Evolutionary conservation across 2,329 filamentous ascomycete genomes (phyloP).

Genomic region (Juglanconis oblonga): DNA sequence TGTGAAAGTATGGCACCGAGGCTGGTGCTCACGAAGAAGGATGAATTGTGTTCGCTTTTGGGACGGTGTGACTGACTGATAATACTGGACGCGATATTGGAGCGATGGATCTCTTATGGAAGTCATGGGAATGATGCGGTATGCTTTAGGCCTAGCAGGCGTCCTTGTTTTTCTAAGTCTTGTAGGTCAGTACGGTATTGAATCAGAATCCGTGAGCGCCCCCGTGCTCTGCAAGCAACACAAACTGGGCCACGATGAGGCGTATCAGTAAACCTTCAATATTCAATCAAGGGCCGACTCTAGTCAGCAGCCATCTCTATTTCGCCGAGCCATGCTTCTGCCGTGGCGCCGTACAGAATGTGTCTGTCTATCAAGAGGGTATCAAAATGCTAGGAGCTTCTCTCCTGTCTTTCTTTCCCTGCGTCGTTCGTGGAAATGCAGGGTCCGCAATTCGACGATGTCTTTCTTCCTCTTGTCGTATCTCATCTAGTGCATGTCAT

Average conservation of each 20-base stretch:
- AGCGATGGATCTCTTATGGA: too few relatives aligned
- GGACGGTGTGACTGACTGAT: too few relatives aligned
- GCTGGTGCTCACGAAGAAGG: not conserved
- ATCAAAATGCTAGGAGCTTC: conserved; percentile 14
- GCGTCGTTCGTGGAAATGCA: not conserved
- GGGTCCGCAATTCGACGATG: not conserved
- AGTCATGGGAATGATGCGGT: too few relatives aligned
- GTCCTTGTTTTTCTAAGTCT: too few relatives aligned
- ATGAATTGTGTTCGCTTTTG: too few relatives aligned
- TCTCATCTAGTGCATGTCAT: not conserved
- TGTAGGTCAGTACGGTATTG: too few relatives aligned
- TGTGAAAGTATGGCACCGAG: not conserved
- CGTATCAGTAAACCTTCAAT: not conserved
- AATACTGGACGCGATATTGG: too few relatives aligned
- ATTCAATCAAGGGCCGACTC: conserved; percentile 4
- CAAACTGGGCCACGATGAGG: not conserved
- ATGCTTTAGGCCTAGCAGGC: too few relatives aligned
- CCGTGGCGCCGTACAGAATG: conserved; percentile 16
- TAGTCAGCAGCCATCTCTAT: conserved; percentile 6
- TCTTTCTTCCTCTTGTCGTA: not conserved
- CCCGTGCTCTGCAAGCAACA: not conserved
- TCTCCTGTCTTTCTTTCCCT: not conserved
- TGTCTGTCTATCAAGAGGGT: conserved; percentile 18
- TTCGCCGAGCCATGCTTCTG: not conserved
- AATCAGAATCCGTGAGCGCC: too few relatives aligned